A percentile compares a stretch with the other conserved stretches of the same genome.
These are phyloP conservation scores for Neofusicoccum ribis DNA, from an alignment of 2,329 filamentous ascomycete genomes.

Conservation along the genomic window DNA sequence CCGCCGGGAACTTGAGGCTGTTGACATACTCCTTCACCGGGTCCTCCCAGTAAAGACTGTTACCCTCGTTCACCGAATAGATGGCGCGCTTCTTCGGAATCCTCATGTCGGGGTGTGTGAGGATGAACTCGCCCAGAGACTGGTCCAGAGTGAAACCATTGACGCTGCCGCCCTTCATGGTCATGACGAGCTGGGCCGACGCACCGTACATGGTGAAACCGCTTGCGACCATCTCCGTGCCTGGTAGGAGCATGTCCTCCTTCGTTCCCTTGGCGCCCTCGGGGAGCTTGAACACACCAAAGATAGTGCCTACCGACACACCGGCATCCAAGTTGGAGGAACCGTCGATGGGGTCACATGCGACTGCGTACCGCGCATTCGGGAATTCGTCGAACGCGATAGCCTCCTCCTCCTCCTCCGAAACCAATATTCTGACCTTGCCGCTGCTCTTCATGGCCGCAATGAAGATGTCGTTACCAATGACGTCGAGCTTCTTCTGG, in stretches of 20 bases:
- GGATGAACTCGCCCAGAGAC: constrained; percentile 96
- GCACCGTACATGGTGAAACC: constrained; percentile 99
- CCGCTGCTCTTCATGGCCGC: constrained; percentile 91
- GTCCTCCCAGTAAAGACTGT: constrained; percentile 94
- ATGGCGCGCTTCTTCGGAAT: constrained; percentile 80
- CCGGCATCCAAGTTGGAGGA: constrained; percentile 97
- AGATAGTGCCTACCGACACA: constrained; percentile 97
- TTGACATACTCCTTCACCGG: constrained; percentile 85
- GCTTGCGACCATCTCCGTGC: constrained; percentile 85
- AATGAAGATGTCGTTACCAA: constrained; percentile 97
- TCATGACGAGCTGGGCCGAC: constrained; percentile 92
- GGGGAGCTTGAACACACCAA: constrained; percentile 86
- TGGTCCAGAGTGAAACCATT: constrained; percentile 99
- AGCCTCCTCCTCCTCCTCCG: constrained; percentile 92
- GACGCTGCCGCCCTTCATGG: constrained; percentile 87
- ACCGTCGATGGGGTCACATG: constrained; percentile 97
- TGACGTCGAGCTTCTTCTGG: constrained; percentile 99
- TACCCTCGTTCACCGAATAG: constrained; percentile 98
- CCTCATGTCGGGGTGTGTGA: constrained; percentile 92
- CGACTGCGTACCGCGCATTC: constrained; percentile 82
- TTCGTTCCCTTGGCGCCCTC: constrained; percentile 72
- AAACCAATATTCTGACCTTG: constrained; percentile 89
- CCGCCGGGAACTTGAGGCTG: constrained; percentile 76
- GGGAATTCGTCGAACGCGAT: constrained; percentile 81
- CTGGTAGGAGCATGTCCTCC: constrained; percentile 85